These are phyloP conservation scores for Ustilago hordei DNA, from an alignment of 1,284 basidiomycete species.

Conservation along the genomic window DNA sequence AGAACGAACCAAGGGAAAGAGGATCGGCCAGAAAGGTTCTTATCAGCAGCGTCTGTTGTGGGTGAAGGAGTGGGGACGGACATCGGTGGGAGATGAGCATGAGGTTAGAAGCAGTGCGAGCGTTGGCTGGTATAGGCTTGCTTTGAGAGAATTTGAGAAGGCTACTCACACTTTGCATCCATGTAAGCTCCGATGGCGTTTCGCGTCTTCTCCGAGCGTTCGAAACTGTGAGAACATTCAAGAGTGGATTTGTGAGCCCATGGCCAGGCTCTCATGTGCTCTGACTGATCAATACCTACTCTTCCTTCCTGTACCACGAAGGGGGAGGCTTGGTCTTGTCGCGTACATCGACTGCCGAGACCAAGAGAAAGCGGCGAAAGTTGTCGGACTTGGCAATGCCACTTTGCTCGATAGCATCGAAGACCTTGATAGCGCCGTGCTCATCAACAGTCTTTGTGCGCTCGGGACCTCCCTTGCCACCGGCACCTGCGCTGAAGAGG, in stretches of 20 bases:
- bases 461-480: conserved; percentile 76
- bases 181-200: conserved; percentile 52
- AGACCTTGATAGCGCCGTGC: conserved; percentile 79
- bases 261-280: neutral
- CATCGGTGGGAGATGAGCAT: neutral
- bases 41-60: conserved; percentile 76
- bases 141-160: neutral
- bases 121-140: neutral
- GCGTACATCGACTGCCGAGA: conserved; percentile 78
- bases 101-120: neutral
- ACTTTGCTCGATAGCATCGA: conserved; percentile 77
- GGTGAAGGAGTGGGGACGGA: neutral
- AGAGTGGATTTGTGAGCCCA: neutral
- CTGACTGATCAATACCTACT: conserved; percentile 70
- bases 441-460: conserved; percentile 79
- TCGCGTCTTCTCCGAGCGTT: conserved; percentile 66
- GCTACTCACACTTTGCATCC: conserved; percentile 36
- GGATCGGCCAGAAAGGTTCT: conserved; percentile 75
- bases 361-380: conserved; percentile 75
- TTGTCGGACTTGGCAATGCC: conserved; percentile 70
- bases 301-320: conserved; percentile 41
- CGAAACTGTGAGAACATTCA: conserved; percentile 26
- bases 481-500: conserved; percentile 79
- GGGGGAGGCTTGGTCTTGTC: conserved; percentile 71
- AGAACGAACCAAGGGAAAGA: conserved; percentile 79